Percentiles rank a stretch among this genome's conserved stretches.
Conservation (phyloP, 495 filamentous ascomycete genomes). For the Aspergillus conjunctus region DNA sequence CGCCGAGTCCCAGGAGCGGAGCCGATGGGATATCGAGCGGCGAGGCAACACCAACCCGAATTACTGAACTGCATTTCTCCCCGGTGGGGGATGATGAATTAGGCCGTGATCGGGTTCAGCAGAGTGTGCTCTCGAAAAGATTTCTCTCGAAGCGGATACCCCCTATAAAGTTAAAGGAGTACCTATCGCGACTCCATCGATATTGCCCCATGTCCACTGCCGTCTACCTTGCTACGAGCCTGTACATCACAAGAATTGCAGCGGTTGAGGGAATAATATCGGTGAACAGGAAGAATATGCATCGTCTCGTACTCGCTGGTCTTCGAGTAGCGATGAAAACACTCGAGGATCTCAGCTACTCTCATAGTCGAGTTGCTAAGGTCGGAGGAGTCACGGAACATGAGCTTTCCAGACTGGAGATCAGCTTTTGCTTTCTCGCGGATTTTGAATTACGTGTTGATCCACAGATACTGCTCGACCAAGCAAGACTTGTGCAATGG, state of each 20-base stretch:
- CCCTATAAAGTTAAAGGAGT: conserved; percentile 77
- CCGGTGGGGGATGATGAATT: conserved; percentile 18
- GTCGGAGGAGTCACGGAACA: conserved; percentile 84
- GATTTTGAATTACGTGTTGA: conserved; percentile 79
- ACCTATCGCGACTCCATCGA: conserved; percentile 80
- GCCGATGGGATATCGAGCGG: conserved; percentile 55
- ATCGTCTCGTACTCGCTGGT: conserved; percentile 82
- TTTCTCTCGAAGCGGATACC: conserved; percentile 90
- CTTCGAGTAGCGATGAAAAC: conserved; percentile 90
- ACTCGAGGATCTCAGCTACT: conserved; percentile 83
- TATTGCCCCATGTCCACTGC: conserved; percentile 96
- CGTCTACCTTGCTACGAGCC: conserved; percentile 88
- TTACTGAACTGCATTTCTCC: conserved; percentile 37
- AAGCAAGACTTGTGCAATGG: conserved; percentile 34
- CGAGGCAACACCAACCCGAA: conserved; percentile 25
- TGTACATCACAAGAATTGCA: conserved; percentile 83
- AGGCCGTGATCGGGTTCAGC: conserved; percentile 66
- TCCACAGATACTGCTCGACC: conserved; percentile 58
- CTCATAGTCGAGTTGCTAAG: conserved; percentile 78
- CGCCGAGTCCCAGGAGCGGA: conserved; percentile 54
- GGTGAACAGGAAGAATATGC: conserved; percentile 79
- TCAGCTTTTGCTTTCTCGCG: conserved; percentile 85
- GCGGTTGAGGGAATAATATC: conserved; percentile 71
- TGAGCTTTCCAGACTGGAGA: conserved; percentile 81
- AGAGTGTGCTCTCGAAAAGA: conserved; percentile 78